A percentile compares a stretch with the other conserved stretches of the same genome.
Conservation (phyloP, 345 rosid genomes). For the Carallia pectinifolia region DNA sequence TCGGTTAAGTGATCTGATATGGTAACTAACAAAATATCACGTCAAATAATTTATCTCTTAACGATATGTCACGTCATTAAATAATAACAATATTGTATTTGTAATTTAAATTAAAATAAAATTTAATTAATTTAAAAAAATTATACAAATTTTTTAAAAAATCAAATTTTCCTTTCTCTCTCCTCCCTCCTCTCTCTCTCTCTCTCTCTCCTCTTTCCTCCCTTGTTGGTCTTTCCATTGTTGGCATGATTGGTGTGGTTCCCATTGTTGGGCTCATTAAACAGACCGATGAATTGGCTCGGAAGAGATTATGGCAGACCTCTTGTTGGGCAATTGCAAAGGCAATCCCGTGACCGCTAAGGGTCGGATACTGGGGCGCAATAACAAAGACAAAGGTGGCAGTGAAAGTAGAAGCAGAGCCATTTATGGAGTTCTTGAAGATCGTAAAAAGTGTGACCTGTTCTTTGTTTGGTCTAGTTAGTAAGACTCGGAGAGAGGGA, state of each 20-base stretch:
- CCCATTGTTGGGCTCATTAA: constrained; percentile 37
- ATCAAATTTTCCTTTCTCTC: too few species aligned
- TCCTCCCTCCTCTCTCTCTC: too few species aligned
- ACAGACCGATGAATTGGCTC: constrained; percentile 45
- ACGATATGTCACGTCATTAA: too few species aligned
- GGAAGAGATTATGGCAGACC: constrained; percentile 36
- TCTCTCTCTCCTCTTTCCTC: too few species aligned
- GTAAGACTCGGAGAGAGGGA: constrained; percentile 29
- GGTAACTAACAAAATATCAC: too few species aligned
- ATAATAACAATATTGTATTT: too few species aligned
- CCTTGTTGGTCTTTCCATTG: too few species aligned
- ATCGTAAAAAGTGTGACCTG: constrained; percentile 49
- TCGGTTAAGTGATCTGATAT: too few species aligned
- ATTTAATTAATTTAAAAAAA: too few species aligned
- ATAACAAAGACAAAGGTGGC: constrained; percentile 66
- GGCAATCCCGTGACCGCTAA: constrained; percentile 52
- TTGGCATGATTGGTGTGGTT: constrained; percentile 31
- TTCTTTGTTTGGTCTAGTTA: constrained; percentile 27
- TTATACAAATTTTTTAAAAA: too few species aligned
- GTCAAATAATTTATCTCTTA: too few species aligned
- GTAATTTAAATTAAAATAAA: too few species aligned
- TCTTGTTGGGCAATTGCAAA: constrained; percentile 46
- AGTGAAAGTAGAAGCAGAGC: constrained; percentile 42
- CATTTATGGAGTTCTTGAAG: constrained; percentile 42
- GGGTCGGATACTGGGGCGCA: constrained; percentile 20